Evolutionary conservation across 495 filamentous ascomycete genomes (phyloP).

Genomic region (Penicillium crystallinum): DNA sequence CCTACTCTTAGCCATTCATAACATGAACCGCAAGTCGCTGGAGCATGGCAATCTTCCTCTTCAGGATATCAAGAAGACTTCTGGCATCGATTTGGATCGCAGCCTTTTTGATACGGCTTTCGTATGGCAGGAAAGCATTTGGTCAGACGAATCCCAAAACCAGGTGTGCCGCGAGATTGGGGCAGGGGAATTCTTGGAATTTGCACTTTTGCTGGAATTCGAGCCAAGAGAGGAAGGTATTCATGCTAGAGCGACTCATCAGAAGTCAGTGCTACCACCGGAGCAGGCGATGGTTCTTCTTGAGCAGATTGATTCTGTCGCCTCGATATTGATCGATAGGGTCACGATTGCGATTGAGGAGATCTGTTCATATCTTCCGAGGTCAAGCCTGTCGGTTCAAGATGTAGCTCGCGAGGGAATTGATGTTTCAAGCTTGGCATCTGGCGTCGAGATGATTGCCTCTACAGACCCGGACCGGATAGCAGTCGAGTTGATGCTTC

Average conservation of each 20-base stretch:
- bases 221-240: slow-evolving; percentile 48
- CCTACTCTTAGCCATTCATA: slow-evolving; percentile 55
- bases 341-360: slow-evolving; percentile 30
- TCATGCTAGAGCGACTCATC: slow-evolving; percentile 46
- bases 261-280: slow-evolving; percentile 41
- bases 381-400: slow-evolving; percentile 49
- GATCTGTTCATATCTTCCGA: slow-evolving; percentile 25
- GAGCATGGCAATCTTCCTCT: slow-evolving; percentile 55
- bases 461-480: slow-evolving; percentile 40
- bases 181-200: slow-evolving; percentile 64
- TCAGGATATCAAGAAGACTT: slow-evolving; percentile 57
- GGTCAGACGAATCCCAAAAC: slow-evolving; percentile 25
- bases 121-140: slow-evolving; percentile 69
- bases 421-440: slow-evolving; percentile 33
- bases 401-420: slow-evolving; percentile 30
- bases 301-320: slow-evolving; percentile 51
- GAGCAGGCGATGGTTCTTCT: slow-evolving; percentile 50
- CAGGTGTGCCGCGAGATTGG: slow-evolving; percentile 42
- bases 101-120: slow-evolving; percentile 65
- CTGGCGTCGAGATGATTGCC: slow-evolving; percentile 50
- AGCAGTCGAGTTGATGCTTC: slow-evolving; percentile 56
- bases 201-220: slow-evolving; percentile 65
- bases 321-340: slow-evolving; percentile 40
- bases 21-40: slow-evolving; percentile 54
- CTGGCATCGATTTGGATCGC: slow-evolving; percentile 40